Evolutionary conservation across 192 early-diverging fungal genomes (phyloP).

Genomic region (Umbelopsis sp.): DNA sequence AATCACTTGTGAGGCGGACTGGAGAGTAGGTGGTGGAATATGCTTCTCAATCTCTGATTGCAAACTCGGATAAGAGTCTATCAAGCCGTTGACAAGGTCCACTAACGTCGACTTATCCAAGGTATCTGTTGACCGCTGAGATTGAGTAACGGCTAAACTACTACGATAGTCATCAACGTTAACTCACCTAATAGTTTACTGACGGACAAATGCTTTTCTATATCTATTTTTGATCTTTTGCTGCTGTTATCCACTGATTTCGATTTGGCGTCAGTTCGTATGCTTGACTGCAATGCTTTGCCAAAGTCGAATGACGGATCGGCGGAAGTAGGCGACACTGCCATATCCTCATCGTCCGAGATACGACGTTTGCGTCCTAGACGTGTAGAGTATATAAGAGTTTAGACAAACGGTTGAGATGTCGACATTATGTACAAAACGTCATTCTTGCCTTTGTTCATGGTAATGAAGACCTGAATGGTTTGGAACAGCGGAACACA

Average conservation of each 20-base stretch:
- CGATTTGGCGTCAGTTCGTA: constrained; percentile 1
- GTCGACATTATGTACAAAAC: background rate
- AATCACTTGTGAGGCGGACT: constrained; percentile 69
- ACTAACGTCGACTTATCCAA: constrained; percentile 76
- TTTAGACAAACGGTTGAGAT: background rate
- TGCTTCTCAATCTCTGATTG: constrained; percentile 68
- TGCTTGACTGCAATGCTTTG: constrained; percentile 17
- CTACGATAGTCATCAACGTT: too few species aligned
- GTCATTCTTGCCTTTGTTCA: constrained; percentile 7
- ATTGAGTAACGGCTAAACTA: background rate
- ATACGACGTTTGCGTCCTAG: constrained; percentile 39
- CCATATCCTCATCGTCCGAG: constrained; percentile 43
- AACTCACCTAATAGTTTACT: constrained; percentile 10
- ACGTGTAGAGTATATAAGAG: background rate
- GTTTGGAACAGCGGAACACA: constrained; percentile 5
- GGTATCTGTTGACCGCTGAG: constrained; percentile 31
- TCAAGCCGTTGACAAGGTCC: constrained; percentile 67
- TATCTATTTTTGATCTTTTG: constrained; percentile 21
- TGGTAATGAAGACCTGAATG: background rate
- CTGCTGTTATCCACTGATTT: constrained; percentile 25
- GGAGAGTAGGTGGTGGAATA: constrained; percentile 87
- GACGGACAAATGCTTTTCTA: constrained; percentile 13
- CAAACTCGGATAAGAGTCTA: constrained; percentile 74
- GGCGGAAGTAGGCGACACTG: constrained; percentile 12
- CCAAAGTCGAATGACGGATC: constrained; percentile 20